A percentile compares a stretch with the other conserved stretches of the same genome.
These are phyloP conservation scores for Emergomyces africanus DNA, from an alignment of 2,329 filamentous ascomycete species.

Conservation along the genomic window DNA sequence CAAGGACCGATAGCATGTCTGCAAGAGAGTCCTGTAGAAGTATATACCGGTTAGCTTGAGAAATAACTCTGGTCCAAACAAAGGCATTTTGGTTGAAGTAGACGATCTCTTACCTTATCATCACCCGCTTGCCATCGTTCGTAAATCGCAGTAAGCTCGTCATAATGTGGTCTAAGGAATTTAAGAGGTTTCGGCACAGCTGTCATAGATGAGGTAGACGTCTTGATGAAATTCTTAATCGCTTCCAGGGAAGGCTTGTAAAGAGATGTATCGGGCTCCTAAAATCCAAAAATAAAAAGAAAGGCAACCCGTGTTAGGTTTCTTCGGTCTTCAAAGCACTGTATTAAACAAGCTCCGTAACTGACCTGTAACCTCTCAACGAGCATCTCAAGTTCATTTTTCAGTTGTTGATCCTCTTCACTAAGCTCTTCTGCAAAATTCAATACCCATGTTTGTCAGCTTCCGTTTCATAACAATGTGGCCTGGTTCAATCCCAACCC, in stretches of 20 bases:
- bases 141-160: conserved; percentile 74
- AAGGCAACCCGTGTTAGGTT: not conserved
- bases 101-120: conserved; percentile 53
- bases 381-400: conserved; percentile 95
- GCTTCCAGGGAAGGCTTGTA: conserved; percentile 89
- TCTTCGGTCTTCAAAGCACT: not conserved
- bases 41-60: conserved; percentile 3
- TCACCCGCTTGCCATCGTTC: conserved; percentile 75
- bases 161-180: conserved; percentile 93
- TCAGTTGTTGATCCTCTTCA: conserved; percentile 96
- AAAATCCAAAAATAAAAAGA: not conserved
- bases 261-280: conserved; percentile 77
- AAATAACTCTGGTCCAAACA: not conserved
- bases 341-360: not conserved
- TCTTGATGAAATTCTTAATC: conserved; percentile 98
- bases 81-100: no score
- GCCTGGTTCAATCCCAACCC: not conserved
- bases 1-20: conserved; percentile 91
- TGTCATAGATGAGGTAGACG: conserved; percentile 98
- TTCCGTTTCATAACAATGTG: conserved; percentile 12
- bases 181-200: conserved; percentile 97
- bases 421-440: conserved; percentile 67
- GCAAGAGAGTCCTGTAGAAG: conserved; percentile 55
- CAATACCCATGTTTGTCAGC: conserved; percentile 10
- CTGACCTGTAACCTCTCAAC: conserved; percentile 82